These are phyloP conservation scores for Licmophora abbreviata DNA, from an alignment of 108 stramenopile genomes.

Conservation along the genomic window DNA sequence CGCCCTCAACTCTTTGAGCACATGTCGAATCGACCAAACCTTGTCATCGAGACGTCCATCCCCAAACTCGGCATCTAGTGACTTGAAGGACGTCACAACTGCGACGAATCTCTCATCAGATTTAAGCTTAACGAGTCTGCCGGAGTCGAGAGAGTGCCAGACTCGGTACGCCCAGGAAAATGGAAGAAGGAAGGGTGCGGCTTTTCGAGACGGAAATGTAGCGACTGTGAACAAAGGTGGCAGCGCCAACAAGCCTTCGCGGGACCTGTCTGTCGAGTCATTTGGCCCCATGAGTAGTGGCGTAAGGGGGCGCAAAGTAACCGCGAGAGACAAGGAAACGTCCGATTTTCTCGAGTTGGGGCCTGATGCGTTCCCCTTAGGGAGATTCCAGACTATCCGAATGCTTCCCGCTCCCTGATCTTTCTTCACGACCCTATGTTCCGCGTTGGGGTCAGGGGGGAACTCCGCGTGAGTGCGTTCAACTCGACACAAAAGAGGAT, in stretches of 20 bases:
- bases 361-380: background rate
- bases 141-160: constrained; percentile 12
- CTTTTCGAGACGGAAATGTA: constrained; percentile 24
- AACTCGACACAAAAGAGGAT: constrained; percentile 48
- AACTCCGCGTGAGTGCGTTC: constrained; percentile 43
- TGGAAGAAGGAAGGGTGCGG: constrained; percentile 35
- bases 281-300: constrained; percentile 8
- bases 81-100: background rate
- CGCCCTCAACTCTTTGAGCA: too few species aligned
- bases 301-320: constrained; percentile 31
- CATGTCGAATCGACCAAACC: background rate
- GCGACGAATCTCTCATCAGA: background rate
- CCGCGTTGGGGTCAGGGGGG: constrained; percentile 27
- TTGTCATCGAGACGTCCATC: background rate
- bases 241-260: too few species aligned
- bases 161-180: constrained; percentile 35
- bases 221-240: constrained; percentile 34
- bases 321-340: constrained; percentile 14
- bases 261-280: too few species aligned
- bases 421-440: background rate
- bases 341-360: constrained; percentile 1
- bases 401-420: constrained; percentile 1
- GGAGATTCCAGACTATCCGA: background rate
- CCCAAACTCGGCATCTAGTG: background rate
- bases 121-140: background rate